These are phyloP conservation scores for Viola odorata DNA, from an alignment of 345 rosid genomes.

Conservation along the genomic window DNA sequence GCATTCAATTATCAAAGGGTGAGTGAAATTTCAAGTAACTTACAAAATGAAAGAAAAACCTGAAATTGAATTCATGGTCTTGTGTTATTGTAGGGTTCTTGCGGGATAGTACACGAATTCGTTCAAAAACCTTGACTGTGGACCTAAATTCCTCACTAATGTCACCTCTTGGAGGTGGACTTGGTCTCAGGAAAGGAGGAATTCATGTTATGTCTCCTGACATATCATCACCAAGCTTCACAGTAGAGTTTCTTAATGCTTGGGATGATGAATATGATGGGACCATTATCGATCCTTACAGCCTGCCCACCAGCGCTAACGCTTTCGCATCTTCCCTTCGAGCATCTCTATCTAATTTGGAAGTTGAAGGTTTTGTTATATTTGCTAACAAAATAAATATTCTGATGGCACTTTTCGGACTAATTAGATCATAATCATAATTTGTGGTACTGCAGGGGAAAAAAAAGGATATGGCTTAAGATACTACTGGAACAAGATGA, in stretches of 20 bases:
- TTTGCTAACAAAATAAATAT: background rate
- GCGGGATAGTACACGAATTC: background rate
- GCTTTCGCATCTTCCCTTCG: slow-evolving; percentile 37
- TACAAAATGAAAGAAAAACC: too few relatives aligned
- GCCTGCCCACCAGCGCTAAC: slow-evolving; percentile 33
- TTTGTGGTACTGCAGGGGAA: slow-evolving; percentile 25
- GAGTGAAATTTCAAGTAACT: background rate
- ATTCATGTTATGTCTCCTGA: slow-evolving; percentile 30
- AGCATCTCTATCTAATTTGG: slow-evolving; percentile 34
- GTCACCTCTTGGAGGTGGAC: background rate
- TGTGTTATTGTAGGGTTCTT: slow-evolving; percentile 11
- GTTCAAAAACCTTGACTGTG: background rate
- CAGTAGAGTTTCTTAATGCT: slow-evolving; percentile 33
- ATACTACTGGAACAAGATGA: slow-evolving; percentile 33
- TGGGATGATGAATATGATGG: slow-evolving; percentile 49
- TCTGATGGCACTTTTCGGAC: background rate
- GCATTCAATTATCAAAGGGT: slow-evolving; percentile 14
- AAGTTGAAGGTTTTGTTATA: slow-evolving; percentile 26
- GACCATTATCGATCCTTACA: slow-evolving; percentile 27
- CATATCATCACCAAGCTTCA: slow-evolving; percentile 18
- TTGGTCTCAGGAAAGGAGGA: slow-evolving; percentile 1
- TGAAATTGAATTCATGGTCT: background rate
- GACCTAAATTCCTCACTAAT: background rate
- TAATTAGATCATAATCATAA: background rate
- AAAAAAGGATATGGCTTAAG: slow-evolving; percentile 48